phyloP scores from a whole-genome alignment of 768 basidiomycete genomes.

The Rhodotorula kratochvilovae region DNA sequence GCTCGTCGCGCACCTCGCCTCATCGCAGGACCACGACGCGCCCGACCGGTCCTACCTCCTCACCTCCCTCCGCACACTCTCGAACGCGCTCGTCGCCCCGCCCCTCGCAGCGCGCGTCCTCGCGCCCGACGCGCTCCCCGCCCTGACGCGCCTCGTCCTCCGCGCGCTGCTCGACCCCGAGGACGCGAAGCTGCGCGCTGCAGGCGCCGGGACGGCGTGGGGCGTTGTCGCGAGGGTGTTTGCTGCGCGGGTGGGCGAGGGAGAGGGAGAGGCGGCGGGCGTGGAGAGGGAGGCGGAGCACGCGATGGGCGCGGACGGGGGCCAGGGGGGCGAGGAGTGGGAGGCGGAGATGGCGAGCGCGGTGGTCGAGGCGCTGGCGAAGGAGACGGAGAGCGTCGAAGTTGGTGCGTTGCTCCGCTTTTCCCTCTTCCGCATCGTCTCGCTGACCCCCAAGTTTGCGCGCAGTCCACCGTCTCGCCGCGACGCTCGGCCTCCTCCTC shows the following conservation, averaged over 20 bases:
- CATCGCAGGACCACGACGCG: neutral
- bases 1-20: constrained; percentile 1
- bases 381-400: constrained; percentile 70
- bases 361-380: constrained; percentile 69
- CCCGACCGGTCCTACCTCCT: constrained; percentile 45
- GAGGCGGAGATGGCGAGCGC: constrained; percentile 78
- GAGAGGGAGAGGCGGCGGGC: constrained; percentile 59
- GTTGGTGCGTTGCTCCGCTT: constrained; percentile 58
- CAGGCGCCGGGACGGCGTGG: constrained; percentile 31
- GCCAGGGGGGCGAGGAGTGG: constrained; percentile 66
- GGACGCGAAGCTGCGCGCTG: constrained; percentile 16
- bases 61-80: constrained; percentile 45
- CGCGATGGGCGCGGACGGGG: constrained; percentile 58
- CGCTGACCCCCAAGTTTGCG: neutral
- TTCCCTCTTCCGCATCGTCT: constrained; percentile 11
- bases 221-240: constrained; percentile 25
- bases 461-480: constrained; percentile 73
- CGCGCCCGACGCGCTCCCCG: neutral
- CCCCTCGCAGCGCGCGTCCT: constrained; percentile 42
- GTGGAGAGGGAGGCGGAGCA: constrained; percentile 74
- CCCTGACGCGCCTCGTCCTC: constrained; percentile 17
- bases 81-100: constrained; percentile 45
- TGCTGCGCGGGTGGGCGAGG: constrained; percentile 42
- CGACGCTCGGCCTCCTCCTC: constrained; percentile 69
- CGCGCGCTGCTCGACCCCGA: constrained; percentile 22